Conservation (phyloP, 129 eudicot species). For the Centella asiatica region DNA sequence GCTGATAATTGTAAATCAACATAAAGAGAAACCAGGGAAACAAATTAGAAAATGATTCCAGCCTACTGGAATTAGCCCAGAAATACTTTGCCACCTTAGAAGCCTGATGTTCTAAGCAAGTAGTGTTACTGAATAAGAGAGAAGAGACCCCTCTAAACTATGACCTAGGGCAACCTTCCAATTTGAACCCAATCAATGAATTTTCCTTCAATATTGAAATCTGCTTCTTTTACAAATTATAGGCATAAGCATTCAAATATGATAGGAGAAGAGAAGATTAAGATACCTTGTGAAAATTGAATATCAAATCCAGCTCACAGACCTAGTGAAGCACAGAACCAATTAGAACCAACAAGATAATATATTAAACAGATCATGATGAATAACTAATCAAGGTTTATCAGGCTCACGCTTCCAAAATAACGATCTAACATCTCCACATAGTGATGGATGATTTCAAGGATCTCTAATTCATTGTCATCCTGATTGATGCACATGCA, state of each 20-base stretch:
- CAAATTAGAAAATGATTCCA: no score
- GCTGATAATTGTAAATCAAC: no score
- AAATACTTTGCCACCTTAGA: no score
- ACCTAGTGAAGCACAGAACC: constrained; percentile 36
- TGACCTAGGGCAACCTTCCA: background rate
- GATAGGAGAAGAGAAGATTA: constrained; percentile 6
- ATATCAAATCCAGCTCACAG: constrained; percentile 85
- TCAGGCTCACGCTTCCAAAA: constrained; percentile 72
- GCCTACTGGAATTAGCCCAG: no score
- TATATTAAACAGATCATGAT: background rate
- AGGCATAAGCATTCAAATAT: background rate
- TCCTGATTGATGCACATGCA: constrained; percentile 86
- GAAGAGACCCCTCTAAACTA: background rate
- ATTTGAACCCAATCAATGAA: background rate
- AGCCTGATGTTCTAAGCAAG: no score
- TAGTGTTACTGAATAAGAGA: no score
- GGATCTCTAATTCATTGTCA: constrained; percentile 82
- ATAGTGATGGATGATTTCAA: constrained; percentile 77
- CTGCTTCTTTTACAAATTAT: background rate
- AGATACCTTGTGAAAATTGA: constrained; percentile 83
- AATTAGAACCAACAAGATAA: constrained; percentile 11
- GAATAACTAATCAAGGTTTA: background rate
- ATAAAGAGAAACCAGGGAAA: no score
- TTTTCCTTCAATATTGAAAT: background rate
- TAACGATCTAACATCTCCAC: constrained; percentile 88